Evolutionary conservation across 139 green algal species (phyloP).

Genomic region (Auxenochlorella protothecoides): DNA sequence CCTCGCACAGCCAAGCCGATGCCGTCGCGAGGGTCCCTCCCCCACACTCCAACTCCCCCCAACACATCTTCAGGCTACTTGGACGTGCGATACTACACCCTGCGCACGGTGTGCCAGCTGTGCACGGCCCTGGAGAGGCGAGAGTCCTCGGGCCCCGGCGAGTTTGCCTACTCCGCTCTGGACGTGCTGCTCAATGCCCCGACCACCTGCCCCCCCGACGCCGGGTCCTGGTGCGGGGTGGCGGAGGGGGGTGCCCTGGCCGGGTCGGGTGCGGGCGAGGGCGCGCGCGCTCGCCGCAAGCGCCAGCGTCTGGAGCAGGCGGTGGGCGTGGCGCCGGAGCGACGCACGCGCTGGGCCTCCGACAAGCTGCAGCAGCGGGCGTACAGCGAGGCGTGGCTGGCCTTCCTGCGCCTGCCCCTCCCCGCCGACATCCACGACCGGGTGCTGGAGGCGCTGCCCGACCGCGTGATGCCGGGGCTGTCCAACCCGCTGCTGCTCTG

Average conservation of each 20-base stretch:
- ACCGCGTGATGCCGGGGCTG: slow-evolving; percentile 66
- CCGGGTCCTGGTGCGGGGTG: slow-evolving; percentile 54
- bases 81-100: slow-evolving; percentile 58
- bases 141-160: no score
- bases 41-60: no score
- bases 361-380: slow-evolving; percentile 26
- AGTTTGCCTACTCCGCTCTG: no score
- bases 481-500: slow-evolving; percentile 61
- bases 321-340: background rate
- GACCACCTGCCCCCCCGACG: no score
- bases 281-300: slow-evolving; percentile 43
- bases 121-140: no score
- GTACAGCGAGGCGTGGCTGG: slow-evolving; percentile 65
- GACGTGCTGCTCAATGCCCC: no score
- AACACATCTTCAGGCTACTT: background rate
- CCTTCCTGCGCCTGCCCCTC: slow-evolving; percentile 60
- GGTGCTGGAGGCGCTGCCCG: slow-evolving; percentile 51
- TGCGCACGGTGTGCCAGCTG: slow-evolving; percentile 25
- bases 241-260: slow-evolving; percentile 37
- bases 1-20: no score
- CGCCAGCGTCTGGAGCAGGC: slow-evolving; percentile 29
- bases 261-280: slow-evolving; percentile 30
- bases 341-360: slow-evolving; percentile 40
- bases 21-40: no score
- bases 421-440: slow-evolving; percentile 58